Percentiles rank a stretch among this genome's conserved stretches.
phyloP scores from a whole-genome alignment of 169 alveolate species.

The Fabrea salina region DNA sequence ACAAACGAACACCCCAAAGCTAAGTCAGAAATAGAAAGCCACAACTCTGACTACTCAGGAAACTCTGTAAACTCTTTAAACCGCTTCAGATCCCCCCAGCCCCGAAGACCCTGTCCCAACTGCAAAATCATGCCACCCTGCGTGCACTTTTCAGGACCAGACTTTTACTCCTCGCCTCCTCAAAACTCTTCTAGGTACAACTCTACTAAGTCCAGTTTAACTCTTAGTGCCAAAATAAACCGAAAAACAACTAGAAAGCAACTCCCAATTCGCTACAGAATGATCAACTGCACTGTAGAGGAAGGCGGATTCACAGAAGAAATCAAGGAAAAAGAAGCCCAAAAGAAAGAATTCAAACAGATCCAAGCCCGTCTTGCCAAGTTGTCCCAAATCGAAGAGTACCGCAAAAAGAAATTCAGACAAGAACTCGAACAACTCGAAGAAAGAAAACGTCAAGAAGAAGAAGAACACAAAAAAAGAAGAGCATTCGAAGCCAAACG shows the following conservation, averaged over 20 bases:
- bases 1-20: background rate
- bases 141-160: background rate
- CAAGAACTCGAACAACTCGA: background rate
- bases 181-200: too few species aligned
- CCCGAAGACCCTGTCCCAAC: conserved; percentile 42
- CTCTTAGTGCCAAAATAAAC: background rate
- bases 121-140: background rate
- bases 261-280: background rate
- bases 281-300: background rate
- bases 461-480: background rate
- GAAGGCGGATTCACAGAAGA: background rate
- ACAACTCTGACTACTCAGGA: conserved; percentile 11
- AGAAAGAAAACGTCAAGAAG: background rate
- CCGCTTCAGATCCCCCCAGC: background rate
- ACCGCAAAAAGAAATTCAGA: background rate
- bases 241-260: background rate
- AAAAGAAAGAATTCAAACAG: conserved; percentile 10
- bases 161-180: too few species aligned
- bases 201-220: background rate
- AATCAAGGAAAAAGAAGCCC: background rate
- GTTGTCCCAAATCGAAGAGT: background rate
- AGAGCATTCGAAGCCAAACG: background rate
- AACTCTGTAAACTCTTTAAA: background rate
- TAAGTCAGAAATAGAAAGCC: background rate
- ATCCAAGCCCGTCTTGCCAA: background rate